A percentile compares a stretch with the other conserved stretches of the same genome.
These are phyloP conservation scores for Basidiobolus heterosporus DNA, from an alignment of 371 early-diverging fungal genomes.

Conservation along the genomic window DNA sequence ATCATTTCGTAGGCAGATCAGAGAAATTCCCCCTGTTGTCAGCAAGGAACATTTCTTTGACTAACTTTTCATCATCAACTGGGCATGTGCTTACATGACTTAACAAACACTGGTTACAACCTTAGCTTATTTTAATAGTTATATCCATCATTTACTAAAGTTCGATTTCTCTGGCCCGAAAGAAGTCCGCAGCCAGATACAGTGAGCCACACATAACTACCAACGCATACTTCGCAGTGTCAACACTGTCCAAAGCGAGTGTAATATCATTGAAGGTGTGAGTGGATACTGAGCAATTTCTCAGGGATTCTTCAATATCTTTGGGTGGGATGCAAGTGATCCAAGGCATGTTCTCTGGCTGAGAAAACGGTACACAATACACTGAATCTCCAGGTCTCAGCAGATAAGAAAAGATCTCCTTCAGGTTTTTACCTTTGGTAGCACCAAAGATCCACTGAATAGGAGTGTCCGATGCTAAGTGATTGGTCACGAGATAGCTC, in stretches of 20 bases:
- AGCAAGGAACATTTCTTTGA: too few species aligned
- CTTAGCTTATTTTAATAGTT: too few species aligned
- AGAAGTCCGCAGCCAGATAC: slow-evolving; percentile 69
- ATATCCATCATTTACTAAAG: too few species aligned
- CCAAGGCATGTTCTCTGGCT: slow-evolving; percentile 81
- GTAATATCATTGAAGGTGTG: slow-evolving; percentile 2
- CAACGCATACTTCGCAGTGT: slow-evolving; percentile 12
- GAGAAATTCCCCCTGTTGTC: too few species aligned
- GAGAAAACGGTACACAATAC: slow-evolving; percentile 46
- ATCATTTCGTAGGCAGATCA: too few species aligned
- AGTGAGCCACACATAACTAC: slow-evolving; percentile 69
- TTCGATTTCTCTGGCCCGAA: slow-evolving; percentile 9
- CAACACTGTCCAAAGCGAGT: slow-evolving; percentile 1
- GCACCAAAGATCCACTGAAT: slow-evolving; percentile 66
- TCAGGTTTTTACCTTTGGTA: slow-evolving; percentile 52
- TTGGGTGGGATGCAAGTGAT: slow-evolving; percentile 16
- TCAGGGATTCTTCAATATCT: slow-evolving; percentile 2
- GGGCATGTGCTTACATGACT: too few species aligned
- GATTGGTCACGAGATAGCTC: slow-evolving; percentile 7
- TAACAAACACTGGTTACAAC: too few species aligned
- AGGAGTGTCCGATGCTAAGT: slow-evolving; percentile 1
- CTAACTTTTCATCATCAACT: too few species aligned
- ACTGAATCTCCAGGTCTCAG: slow-evolving; percentile 35
- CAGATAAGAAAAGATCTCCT: slow-evolving; percentile 30
- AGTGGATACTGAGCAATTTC: not conserved